phyloP scores from a whole-genome alignment of 176 grass and related monocot species.

The Bonia amplexicaulis region DNA sequence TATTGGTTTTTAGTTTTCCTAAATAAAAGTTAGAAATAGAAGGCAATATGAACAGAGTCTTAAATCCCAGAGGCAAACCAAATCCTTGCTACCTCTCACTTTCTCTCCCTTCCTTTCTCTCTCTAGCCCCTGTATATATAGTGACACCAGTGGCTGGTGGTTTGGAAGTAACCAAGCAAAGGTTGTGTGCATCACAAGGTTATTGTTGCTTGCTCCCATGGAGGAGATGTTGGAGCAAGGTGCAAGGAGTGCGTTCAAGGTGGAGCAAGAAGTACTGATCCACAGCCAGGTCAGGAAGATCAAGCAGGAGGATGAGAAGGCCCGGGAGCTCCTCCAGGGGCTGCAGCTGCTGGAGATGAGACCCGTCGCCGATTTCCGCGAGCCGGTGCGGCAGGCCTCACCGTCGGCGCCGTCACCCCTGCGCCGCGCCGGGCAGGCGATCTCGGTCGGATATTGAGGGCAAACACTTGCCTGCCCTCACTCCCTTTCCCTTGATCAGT shows the following conservation, averaged over 20 bases:
- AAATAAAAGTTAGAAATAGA: too few relatives aligned
- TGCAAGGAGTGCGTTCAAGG: neutral
- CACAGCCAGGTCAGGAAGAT: slow-evolving; percentile 70
- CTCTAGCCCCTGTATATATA: neutral
- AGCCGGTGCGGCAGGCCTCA: slow-evolving; percentile 13
- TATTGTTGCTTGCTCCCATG: neutral
- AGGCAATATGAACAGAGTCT: too few relatives aligned
- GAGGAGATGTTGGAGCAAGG: slow-evolving; percentile 25
- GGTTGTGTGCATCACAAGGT: slow-evolving; percentile 2
- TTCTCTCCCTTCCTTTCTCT: neutral
- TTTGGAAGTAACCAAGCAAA: neutral
- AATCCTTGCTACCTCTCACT: neutral
- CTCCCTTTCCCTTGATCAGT: neutral
- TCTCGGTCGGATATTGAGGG: slow-evolving; percentile 41
- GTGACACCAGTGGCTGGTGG: neutral
- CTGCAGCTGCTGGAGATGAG: slow-evolving; percentile 37
- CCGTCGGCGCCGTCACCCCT: slow-evolving; percentile 25
- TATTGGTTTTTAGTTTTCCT: accelerated
- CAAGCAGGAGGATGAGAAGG: slow-evolving; percentile 64
- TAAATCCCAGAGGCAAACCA: neutral
- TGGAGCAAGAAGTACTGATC: slow-evolving; percentile 28
- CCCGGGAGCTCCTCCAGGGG: slow-evolving; percentile 37
- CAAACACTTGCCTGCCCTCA: neutral
- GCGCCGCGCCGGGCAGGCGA: slow-evolving; percentile 16
- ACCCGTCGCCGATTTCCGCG: slow-evolving; percentile 10